Evolutionary conservation across 2,329 filamentous ascomycete species (phyloP).

Genomic region (Ophidiomyces ophidiicola): DNA sequence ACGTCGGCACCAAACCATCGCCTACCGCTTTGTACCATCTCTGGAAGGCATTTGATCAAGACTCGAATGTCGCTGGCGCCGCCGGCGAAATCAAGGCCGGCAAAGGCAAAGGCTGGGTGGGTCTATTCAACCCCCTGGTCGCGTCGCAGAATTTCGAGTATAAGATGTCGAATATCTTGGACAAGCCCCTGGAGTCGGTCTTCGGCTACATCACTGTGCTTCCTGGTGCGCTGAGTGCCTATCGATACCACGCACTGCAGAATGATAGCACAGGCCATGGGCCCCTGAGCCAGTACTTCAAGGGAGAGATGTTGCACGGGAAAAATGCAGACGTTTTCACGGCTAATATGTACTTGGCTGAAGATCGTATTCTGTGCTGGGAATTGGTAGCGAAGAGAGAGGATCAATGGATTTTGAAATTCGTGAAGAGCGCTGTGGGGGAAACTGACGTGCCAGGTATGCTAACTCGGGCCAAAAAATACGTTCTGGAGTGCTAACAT

Average conservation of each 20-base stretch:
- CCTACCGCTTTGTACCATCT: constrained; percentile 88
- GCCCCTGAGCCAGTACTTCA: constrained; percentile 95
- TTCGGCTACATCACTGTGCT: constrained; percentile 98
- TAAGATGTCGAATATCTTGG: constrained; percentile 98
- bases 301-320: constrained; percentile 91
- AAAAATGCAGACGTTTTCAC: constrained; percentile 96
- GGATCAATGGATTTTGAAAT: constrained; percentile 95
- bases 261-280: constrained; percentile 95
- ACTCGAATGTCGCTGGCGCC: constrained; percentile 92
- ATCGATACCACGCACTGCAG: constrained; percentile 88
- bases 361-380: constrained; percentile 97
- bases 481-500: neutral
- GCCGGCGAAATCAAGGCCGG: constrained; percentile 97
- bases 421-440: constrained; percentile 89
- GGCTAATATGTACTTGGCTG: constrained; percentile 97
- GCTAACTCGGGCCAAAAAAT: constrained; percentile 4
- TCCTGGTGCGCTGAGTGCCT: constrained; percentile 86
- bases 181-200: constrained; percentile 92
- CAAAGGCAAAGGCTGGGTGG: constrained; percentile 71
- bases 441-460: constrained; percentile 94
- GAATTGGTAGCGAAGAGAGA: constrained; percentile 90
- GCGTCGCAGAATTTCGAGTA: constrained; percentile 99
- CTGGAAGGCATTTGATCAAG: constrained; percentile 97
- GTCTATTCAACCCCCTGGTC: constrained; percentile 83
- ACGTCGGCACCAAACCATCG: constrained; percentile 88